Percentiles rank a stretch among this genome's conserved stretches.
Evolutionary conservation across 345 rosid species (phyloP).

Genomic region (Crucihimalaya himalaica): DNA sequence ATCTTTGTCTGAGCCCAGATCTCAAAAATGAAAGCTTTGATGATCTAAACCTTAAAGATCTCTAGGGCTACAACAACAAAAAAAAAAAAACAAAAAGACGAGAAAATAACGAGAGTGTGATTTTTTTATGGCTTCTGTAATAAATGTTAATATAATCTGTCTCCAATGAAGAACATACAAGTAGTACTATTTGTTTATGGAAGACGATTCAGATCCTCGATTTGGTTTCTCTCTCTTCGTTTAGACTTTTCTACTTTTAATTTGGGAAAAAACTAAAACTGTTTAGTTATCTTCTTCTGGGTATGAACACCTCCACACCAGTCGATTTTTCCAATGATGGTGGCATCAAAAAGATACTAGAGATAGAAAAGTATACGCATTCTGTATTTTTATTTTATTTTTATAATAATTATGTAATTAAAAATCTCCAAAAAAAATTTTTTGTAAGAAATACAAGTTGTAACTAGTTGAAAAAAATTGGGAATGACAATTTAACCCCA

Average conservation of each 20-base stretch:
- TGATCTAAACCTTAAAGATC: constrained; percentile 10
- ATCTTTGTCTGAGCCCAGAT: constrained; percentile 44
- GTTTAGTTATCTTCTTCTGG: neutral
- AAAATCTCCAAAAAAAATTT: neutral
- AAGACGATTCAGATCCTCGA: constrained; percentile 38
- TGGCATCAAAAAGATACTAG: constrained; percentile 16
- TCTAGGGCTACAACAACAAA: too few relatives aligned
- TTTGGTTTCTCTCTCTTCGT: constrained; percentile 43
- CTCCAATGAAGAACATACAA: constrained; percentile 24
- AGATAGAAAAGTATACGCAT: neutral
- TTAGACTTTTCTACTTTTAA: too few relatives aligned
- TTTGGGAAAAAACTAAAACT: neutral
- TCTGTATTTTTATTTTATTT: too few relatives aligned
- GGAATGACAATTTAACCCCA: neutral
- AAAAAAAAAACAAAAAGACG: neutral
- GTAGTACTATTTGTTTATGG: neutral
- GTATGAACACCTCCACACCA: neutral
- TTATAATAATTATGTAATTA: too few relatives aligned
- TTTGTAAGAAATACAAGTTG: too few relatives aligned
- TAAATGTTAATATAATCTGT: neutral
- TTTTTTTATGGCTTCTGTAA: neutral
- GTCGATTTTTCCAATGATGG: constrained; percentile 25
- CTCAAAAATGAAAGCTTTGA: constrained; percentile 35
- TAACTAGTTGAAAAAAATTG: neutral
- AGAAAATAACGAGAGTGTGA: constrained; percentile 1